Conservation (phyloP, 2,329 filamentous ascomycete genomes). For the Neofusicoccum sp. region DNA sequence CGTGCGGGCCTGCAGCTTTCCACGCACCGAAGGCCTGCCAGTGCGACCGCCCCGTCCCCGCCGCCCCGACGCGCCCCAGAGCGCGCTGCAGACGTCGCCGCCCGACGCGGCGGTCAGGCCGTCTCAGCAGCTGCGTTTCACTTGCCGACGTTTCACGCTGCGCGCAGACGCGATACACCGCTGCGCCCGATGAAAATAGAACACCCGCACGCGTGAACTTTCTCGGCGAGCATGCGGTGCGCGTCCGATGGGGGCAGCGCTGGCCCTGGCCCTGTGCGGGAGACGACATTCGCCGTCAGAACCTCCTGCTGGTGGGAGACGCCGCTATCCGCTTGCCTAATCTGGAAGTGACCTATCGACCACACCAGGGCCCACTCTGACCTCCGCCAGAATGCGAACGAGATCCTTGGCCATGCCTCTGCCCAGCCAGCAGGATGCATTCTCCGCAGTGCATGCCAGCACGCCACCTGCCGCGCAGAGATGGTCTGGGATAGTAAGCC, state of each 20-base stretch:
- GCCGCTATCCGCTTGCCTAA: slow-evolving; percentile 5
- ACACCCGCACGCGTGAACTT: not conserved
- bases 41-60: not conserved
- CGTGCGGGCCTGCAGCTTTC: slow-evolving; percentile 7
- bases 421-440: too few species aligned
- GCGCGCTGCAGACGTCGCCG: not conserved
- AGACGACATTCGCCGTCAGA: too few species aligned
- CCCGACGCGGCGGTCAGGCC: slow-evolving; percentile 1
- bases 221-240: too few species aligned
- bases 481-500: too few species aligned
- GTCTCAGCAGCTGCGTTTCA: slow-evolving; percentile 14
- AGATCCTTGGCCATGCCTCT: too few species aligned
- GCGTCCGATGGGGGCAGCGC: too few species aligned
- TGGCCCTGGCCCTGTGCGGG: too few species aligned
- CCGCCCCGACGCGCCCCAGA: not conserved
- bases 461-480: too few species aligned
- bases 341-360: not conserved
- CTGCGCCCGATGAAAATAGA: not conserved
- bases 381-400: too few species aligned
- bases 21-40: not conserved
- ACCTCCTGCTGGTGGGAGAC: slow-evolving; percentile 1
- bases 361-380: too few species aligned
- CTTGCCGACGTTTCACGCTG: slow-evolving; percentile 19
- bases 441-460: not conserved
- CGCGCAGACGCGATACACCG: not conserved